Conservation (phyloP, 306 rosid genomes). For the Crataegus laevigata region DNA sequence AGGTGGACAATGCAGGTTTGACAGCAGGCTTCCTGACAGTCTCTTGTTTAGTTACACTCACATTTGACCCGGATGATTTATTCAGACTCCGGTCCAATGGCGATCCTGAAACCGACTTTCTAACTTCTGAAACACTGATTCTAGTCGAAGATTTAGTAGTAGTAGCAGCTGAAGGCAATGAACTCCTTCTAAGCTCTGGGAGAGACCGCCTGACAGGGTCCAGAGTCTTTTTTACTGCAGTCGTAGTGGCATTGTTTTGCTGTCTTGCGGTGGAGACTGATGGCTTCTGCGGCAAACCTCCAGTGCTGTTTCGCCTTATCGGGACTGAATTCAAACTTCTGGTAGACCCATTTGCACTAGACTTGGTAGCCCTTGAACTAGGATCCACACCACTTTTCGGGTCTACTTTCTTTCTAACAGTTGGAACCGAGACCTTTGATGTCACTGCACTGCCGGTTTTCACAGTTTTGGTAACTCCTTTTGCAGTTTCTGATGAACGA, state of each 20-base stretch:
- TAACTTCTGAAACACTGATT: conserved; percentile 28
- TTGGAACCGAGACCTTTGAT: conserved; percentile 20
- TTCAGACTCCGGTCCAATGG: conserved; percentile 32
- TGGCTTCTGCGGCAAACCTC: conserved; percentile 57
- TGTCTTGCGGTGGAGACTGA: conserved; percentile 27
- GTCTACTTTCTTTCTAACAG: conserved; percentile 42
- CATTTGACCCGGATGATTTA: conserved; percentile 31
- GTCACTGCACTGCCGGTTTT: conserved; percentile 28
- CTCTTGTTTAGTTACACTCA: conserved; percentile 29
- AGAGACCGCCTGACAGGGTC: conserved; percentile 58
- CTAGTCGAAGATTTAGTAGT: conserved; percentile 33
- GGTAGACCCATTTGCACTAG: conserved; percentile 34
- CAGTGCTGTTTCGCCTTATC: conserved; percentile 63
- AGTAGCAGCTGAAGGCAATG: conserved; percentile 37
- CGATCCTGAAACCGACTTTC: conserved; percentile 34
- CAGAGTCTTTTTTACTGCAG: conserved; percentile 21
- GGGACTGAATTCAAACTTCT: conserved; percentile 38
- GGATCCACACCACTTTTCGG: conserved; percentile 30
- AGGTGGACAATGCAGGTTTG: conserved; percentile 41
- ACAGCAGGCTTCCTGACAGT: conserved; percentile 37
- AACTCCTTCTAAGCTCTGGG: conserved; percentile 67
- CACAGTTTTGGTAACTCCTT: conserved; percentile 25
- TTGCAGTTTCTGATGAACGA: conserved; percentile 25
- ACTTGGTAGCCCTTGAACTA: conserved; percentile 29
- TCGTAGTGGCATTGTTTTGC: conserved; percentile 19